Evolutionary conservation across 1,284 basidiomycete species (phyloP).

Genomic region (Phellopilus nigrolimitatus): DNA sequence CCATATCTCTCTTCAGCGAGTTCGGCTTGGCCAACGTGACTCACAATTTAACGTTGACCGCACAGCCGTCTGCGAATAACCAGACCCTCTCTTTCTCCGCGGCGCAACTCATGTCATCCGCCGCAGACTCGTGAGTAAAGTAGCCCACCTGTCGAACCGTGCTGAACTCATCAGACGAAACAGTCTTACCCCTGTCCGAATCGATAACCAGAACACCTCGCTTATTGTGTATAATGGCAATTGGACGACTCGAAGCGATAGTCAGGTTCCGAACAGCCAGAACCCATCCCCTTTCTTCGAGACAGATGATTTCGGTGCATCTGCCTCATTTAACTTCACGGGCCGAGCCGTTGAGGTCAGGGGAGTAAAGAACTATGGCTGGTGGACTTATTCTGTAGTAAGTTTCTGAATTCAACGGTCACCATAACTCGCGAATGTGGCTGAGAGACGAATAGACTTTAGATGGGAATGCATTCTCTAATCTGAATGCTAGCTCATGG

Average conservation of each 20-base stretch:
- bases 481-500: conserved; percentile 30
- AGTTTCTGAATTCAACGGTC: background rate
- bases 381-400: conserved; percentile 12
- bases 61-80: background rate
- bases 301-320: background rate
- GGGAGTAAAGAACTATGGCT: conserved; percentile 10
- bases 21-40: background rate
- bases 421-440: background rate
- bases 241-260: background rate
- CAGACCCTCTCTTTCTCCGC: background rate
- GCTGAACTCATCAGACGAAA: background rate
- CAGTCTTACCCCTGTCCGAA: background rate
- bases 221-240: conserved; percentile 2
- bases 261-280: background rate
- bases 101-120: background rate
- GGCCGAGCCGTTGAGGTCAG: conserved; percentile 11
- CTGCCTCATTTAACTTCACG: conserved; percentile 5
- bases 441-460: conserved; percentile 22
- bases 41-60: conserved; percentile 5
- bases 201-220: conserved; percentile 10
- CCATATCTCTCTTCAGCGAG: background rate
- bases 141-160: background rate
- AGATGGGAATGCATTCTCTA: conserved; percentile 26
- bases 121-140: conserved; percentile 6
- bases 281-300: conserved; percentile 7